Conservation (phyloP, 1,284 basidiomycete species). For the Boletus subluridellus region DNA sequence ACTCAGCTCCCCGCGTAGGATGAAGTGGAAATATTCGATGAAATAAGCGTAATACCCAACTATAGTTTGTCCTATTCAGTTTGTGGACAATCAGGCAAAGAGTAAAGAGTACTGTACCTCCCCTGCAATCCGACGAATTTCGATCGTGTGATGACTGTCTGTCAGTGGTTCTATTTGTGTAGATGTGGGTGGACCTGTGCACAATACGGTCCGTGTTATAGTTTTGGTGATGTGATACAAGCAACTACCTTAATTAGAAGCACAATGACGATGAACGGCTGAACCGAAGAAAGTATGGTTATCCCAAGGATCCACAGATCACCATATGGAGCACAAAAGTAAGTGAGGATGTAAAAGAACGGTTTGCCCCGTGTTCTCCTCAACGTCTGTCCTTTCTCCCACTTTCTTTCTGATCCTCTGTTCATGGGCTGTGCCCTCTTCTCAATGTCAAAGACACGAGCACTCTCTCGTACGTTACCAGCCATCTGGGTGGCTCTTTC, state of each 20-base stretch:
- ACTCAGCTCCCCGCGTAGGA: slow-evolving; percentile 14
- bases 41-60: slow-evolving; percentile 32
- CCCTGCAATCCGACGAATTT: slow-evolving; percentile 28
- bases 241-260: slow-evolving; percentile 3
- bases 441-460: slow-evolving; percentile 7
- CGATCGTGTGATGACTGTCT: slow-evolving; percentile 9
- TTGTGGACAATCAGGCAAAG: slow-evolving; percentile 19
- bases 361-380: background rate
- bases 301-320: background rate
- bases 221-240: background rate
- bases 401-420: background rate
- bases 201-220: slow-evolving; percentile 1
- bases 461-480: background rate
- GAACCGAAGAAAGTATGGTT: background rate
- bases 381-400: background rate
- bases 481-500: slow-evolving; percentile 8
- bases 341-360: slow-evolving; percentile 1
- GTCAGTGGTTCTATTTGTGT: background rate
- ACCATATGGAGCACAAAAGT: slow-evolving; percentile 9
- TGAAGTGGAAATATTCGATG: slow-evolving; percentile 22
- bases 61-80: slow-evolving; percentile 21
- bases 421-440: slow-evolving; percentile 7
- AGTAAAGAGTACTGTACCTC: slow-evolving; percentile 36
- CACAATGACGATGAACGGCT: background rate
- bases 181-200: background rate